These are phyloP conservation scores for Nannizziopsis arthrosporioides DNA, from an alignment of 2,329 filamentous ascomycete species.

Conservation along the genomic window DNA sequence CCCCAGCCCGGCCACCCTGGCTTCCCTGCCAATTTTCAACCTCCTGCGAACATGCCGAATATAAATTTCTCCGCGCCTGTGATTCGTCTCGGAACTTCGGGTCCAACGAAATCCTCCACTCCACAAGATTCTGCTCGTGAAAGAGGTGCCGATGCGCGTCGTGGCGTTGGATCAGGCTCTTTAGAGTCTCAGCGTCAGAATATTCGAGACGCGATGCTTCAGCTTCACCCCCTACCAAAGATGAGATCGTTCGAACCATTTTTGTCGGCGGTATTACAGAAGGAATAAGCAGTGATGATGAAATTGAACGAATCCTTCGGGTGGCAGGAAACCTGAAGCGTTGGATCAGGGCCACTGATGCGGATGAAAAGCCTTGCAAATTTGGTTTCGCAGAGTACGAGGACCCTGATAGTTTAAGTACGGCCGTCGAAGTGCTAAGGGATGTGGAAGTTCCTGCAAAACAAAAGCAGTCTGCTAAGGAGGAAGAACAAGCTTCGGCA, in stretches of 20 bases:
- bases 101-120: constrained; percentile 48
- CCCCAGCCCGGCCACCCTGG: constrained; percentile 68
- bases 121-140: constrained; percentile 33
- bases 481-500: constrained; percentile 33
- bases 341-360: constrained; percentile 70
- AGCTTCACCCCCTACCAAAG: constrained; percentile 71
- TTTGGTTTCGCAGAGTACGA: constrained; percentile 97
- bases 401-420: constrained; percentile 74
- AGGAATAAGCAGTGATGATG: constrained; percentile 62
- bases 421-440: constrained; percentile 71
- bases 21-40: constrained; percentile 73
- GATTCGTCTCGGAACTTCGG: constrained; percentile 76
- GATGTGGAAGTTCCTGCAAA: constrained; percentile 72
- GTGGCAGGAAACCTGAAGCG: constrained; percentile 68
- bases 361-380: constrained; percentile 68
- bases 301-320: constrained; percentile 64
- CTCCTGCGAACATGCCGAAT: constrained; percentile 83
- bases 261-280: constrained; percentile 81
- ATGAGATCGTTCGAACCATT: constrained; percentile 84
- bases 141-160: constrained; percentile 36
- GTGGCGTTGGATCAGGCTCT: constrained; percentile 45
- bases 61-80: constrained; percentile 98
- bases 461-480: constrained; percentile 47
- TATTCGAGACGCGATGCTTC: constrained; percentile 56
- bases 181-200: constrained; percentile 57